Evolutionary conservation across 73 alveolate genomes (phyloP), one percentile per base, ranked within the genome.

Genomic region (Symbiodinium natans): DNA sequence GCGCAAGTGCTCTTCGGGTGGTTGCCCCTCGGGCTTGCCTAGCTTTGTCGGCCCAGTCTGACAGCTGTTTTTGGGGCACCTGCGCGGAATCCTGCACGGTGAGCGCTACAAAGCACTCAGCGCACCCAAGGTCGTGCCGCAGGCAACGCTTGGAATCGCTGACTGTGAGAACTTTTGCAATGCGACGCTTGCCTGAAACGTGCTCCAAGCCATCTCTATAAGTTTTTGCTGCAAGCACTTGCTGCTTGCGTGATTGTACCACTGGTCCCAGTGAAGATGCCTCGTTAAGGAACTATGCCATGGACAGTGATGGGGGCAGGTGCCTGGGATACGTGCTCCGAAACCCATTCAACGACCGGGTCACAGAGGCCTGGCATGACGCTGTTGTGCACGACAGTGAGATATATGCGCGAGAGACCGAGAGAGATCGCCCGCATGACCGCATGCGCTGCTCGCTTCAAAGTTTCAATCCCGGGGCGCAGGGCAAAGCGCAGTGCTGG

Each of bases 401-500:
- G n/a, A n/a, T n/a, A n/a, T n/a, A n/a, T n/a, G n/a, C n/a, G n/a
- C n/a, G n/a, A n/a, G n/a, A n/a, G n/a, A n/a, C n/a, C n/a, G n/a
- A n/a, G n/a, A n/a, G n/a, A n/a, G n/a, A n/a, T n/a, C n/a, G n/a
- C n/a, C n/a, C n/a, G n/a, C n/a, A n/a, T n/a, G n/a, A n/a, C n/a
- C n/a, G n/a, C n/a, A n/a, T n/a, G n/a, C n/a, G n/a, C n/a, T n/a
- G n/a, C n/a, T n/a, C n/a, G n/a, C n/a, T n/a, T n/a, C n/a, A n/a
- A n/a, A n/a, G n/a, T n/a, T n/a, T n/a, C n/a, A n/a, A n/a, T n/a
- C n/a, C n/a, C n/a, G n/a, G n/a, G n/a, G n/a, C 10, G 33, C 97
- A 90, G 97, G 97, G 97, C 75, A 90, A 90, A 40, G 89, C 97
- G 17, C 97, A 90, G 68, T 90, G 97, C 43, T 90, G 97, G 97